A percentile compares a stretch with the other conserved stretches of the same genome.
phyloP scores from a whole-genome alignment of 352 stramenopile species.

The Pythium phragmitis region DNA sequence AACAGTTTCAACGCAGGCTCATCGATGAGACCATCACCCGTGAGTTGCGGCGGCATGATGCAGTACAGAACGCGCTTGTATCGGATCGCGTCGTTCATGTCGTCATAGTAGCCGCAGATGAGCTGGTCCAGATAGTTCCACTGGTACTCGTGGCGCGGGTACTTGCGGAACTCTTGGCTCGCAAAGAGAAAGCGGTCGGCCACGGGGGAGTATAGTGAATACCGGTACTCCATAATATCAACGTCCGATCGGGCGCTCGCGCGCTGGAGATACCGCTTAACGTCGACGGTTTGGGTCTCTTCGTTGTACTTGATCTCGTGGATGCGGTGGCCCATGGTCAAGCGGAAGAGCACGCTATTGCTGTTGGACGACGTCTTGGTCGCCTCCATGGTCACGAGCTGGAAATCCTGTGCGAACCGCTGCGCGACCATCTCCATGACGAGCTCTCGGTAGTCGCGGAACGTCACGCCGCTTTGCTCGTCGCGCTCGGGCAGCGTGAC shows the following conservation, averaged over 20 bases:
- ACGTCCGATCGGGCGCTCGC: slow-evolving; percentile 59
- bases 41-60: slow-evolving; percentile 52
- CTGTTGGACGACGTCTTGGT: slow-evolving; percentile 24
- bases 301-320: slow-evolving; percentile 88
- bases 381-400: slow-evolving; percentile 72
- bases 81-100: slow-evolving; percentile 83
- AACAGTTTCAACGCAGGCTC: slow-evolving; percentile 47
- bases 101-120: slow-evolving; percentile 84
- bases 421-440: slow-evolving; percentile 87
- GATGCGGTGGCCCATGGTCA: slow-evolving; percentile 88
- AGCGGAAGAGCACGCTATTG: slow-evolving; percentile 46
- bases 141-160: slow-evolving; percentile 74
- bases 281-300: slow-evolving; percentile 82
- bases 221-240: slow-evolving; percentile 84
- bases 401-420: slow-evolving; percentile 82
- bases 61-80: slow-evolving; percentile 81
- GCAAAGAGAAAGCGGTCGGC: slow-evolving; percentile 62
- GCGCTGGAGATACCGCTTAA: slow-evolving; percentile 81
- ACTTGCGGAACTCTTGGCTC: slow-evolving; percentile 83
- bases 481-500: slow-evolving; percentile 73
- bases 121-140: slow-evolving; percentile 88
- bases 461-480: slow-evolving; percentile 61
- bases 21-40: slow-evolving; percentile 28
- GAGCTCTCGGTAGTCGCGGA: slow-evolving; percentile 75
- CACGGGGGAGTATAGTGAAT: slow-evolving; percentile 75